These are phyloP conservation scores for Metarhizium anisopliae DNA, from an alignment of 2,329 filamentous ascomycete genomes.

Conservation along the genomic window DNA sequence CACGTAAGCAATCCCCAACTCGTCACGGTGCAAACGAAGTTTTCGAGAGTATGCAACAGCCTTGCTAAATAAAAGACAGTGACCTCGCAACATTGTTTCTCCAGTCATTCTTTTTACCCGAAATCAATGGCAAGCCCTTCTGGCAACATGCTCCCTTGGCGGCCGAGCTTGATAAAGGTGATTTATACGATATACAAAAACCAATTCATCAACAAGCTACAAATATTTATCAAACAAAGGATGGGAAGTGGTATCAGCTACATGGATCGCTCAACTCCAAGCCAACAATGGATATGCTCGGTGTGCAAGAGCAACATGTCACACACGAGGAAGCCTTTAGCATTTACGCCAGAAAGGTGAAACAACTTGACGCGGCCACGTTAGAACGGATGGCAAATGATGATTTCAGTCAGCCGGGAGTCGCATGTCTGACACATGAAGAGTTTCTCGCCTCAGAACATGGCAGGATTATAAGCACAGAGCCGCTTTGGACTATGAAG, in stretches of 20 bases:
- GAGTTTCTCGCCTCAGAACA: constrained; percentile 22
- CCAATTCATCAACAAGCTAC: constrained; percentile 23
- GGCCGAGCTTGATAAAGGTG: neutral
- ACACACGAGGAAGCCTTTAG: constrained; percentile 20
- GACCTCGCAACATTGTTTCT: neutral
- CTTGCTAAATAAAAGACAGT: neutral
- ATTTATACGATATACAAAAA: constrained; percentile 6
- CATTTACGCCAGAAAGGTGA: constrained; percentile 14
- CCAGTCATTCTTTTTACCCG: neutral
- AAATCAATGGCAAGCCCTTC: neutral
- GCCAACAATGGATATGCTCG: constrained; percentile 23
- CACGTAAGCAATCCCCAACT: neutral
- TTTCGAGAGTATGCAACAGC: neutral
- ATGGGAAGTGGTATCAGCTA: constrained; percentile 25
- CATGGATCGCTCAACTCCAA: constrained; percentile 24
- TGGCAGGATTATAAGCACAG: neutral
- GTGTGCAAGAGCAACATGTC: constrained; percentile 15
- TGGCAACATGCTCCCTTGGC: neutral
- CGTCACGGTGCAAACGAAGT: neutral
- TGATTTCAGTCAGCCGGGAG: constrained; percentile 22
- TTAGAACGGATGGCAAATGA: constrained; percentile 24
- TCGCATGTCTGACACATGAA: constrained; percentile 21
- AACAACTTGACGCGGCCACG: constrained; percentile 16
- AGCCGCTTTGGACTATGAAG: neutral
- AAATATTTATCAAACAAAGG: constrained; percentile 24